Percentiles rank a stretch among this genome's conserved stretches.
Evolutionary conservation across 2,329 filamentous ascomycete species (phyloP).

Genomic region (Scytalidium sp.): DNA sequence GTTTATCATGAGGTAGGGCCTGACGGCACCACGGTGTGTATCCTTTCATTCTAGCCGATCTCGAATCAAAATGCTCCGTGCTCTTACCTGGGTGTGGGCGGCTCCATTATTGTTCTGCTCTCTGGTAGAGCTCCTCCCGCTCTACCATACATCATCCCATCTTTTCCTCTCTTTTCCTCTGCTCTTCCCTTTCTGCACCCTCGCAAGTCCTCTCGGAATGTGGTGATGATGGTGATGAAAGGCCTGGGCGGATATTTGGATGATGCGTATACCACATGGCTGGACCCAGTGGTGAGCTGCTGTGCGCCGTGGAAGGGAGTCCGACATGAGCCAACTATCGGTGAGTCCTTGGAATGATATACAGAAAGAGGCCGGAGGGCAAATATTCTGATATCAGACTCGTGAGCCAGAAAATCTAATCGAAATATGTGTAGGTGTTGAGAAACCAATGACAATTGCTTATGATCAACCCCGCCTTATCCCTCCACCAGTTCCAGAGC

Average conservation of each 20-base stretch:
- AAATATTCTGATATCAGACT: neutral
- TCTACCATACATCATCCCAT: neutral
- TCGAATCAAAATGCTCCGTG: constrained; percentile 12
- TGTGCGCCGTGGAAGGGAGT: constrained; percentile 18
- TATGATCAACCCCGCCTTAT: constrained; percentile 36
- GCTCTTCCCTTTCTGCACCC: constrained; percentile 5
- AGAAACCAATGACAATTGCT: constrained; percentile 33
- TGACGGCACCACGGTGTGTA: constrained; percentile 13
- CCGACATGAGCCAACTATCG: constrained; percentile 14
- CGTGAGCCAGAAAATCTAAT: neutral
- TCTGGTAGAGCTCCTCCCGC: constrained; percentile 3
- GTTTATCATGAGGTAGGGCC: neutral
- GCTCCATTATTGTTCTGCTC: constrained; percentile 1
- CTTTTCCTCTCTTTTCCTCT: constrained; percentile 5
- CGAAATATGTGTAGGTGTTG: constrained; percentile 20
- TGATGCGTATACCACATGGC: constrained; percentile 26
- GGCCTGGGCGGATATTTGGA: constrained; percentile 28
- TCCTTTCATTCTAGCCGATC: constrained; percentile 6
- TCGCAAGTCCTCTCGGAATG: constrained; percentile 6
- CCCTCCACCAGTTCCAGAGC: constrained; percentile 30
- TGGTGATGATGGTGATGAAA: constrained; percentile 26
- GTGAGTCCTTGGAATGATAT: constrained; percentile 16
- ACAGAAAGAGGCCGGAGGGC: neutral
- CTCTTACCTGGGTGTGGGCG: constrained; percentile 5
- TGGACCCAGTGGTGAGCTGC: constrained; percentile 23